Evolutionary conservation across 2,329 filamentous ascomycete species (phyloP).

Genomic region (Clarireedia hainanense): DNA sequence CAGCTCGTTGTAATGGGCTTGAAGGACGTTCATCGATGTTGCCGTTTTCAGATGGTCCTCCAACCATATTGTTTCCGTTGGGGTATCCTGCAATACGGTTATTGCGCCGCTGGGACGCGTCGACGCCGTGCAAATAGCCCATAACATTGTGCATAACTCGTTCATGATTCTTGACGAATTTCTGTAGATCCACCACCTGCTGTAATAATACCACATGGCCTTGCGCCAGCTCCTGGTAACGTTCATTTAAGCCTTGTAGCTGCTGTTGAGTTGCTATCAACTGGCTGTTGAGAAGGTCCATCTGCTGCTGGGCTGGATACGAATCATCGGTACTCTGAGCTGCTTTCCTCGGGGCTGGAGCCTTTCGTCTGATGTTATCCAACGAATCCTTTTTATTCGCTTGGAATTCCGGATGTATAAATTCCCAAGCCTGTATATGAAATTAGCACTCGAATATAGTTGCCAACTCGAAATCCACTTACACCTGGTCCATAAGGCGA

Average conservation of each 20-base stretch:
- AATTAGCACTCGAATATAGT: conserved; percentile 17
- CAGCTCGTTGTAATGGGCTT: conserved; percentile 60
- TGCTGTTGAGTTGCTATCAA: conserved; percentile 87
- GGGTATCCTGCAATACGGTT: conserved; percentile 39
- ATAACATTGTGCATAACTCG: conserved; percentile 65
- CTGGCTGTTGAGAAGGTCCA: conserved; percentile 82
- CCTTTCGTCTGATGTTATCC: conserved; percentile 93
- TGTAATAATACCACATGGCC: conserved; percentile 55
- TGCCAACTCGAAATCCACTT: conserved; percentile 25
- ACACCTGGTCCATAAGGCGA: conserved; percentile 78
- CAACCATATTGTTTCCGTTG: conserved; percentile 28
- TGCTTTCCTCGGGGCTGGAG: conserved; percentile 78
- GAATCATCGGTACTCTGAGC: conserved; percentile 54
- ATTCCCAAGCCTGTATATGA: conserved; percentile 72
- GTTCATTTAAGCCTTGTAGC: conserved; percentile 77
- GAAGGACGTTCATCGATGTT: conserved; percentile 51
- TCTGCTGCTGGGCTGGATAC: conserved; percentile 64
- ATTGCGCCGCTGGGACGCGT: conserved; percentile 52
- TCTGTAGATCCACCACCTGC: conserved; percentile 53
- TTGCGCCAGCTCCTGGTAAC: conserved; percentile 68
- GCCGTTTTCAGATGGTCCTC: conserved; percentile 21
- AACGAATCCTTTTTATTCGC: conserved; percentile 93
- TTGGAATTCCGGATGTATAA: conserved; percentile 94
- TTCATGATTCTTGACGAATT: conserved; percentile 60
- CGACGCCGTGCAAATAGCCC: conserved; percentile 57